Evolutionary conservation across 768 basidiomycete species (phyloP).

Genomic region (Chalciporus piperatus): DNA sequence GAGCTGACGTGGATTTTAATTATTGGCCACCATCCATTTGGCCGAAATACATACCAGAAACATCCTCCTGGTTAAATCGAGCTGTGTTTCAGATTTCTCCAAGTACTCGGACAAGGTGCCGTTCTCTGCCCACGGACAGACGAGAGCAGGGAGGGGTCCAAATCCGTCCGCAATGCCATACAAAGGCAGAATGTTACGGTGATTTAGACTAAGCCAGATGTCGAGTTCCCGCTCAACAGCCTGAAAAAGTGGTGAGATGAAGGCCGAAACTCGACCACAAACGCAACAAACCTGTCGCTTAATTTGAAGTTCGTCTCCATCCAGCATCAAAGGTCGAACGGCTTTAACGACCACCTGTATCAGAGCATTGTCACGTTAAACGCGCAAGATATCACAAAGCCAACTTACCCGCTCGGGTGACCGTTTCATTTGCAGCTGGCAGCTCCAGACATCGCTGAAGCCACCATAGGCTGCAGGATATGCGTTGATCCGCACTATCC

Average conservation of each 20-base stretch:
- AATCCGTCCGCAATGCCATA: constrained; percentile 27
- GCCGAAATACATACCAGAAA: constrained; percentile 8
- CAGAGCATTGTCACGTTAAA: background rate
- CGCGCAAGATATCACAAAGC: background rate
- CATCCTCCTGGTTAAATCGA: constrained; percentile 18
- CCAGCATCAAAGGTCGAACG: constrained; percentile 11
- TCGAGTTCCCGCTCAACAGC: constrained; percentile 26
- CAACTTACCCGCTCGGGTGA: constrained; percentile 10
- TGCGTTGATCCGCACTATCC: constrained; percentile 8
- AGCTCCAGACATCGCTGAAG: constrained; percentile 31
- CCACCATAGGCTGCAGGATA: constrained; percentile 28
- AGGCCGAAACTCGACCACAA: no score
- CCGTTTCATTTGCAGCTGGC: background rate
- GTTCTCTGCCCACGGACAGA: constrained; percentile 34
- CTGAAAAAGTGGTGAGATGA: constrained; percentile 4
- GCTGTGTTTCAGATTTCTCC: constrained; percentile 8
- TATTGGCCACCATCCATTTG: background rate
- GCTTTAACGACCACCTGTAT: constrained; percentile 28
- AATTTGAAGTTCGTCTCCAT: background rate
- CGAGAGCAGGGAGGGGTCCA: constrained; percentile 28
- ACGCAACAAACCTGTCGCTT: constrained; percentile 16
- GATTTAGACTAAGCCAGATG: constrained; percentile 29
- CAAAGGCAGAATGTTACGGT: constrained; percentile 32
- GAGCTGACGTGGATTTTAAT: constrained; percentile 16
- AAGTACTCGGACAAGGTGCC: constrained; percentile 32